phyloP scores from a whole-genome alignment of 257 asterid species.

The Marsdenia floribunda region DNA sequence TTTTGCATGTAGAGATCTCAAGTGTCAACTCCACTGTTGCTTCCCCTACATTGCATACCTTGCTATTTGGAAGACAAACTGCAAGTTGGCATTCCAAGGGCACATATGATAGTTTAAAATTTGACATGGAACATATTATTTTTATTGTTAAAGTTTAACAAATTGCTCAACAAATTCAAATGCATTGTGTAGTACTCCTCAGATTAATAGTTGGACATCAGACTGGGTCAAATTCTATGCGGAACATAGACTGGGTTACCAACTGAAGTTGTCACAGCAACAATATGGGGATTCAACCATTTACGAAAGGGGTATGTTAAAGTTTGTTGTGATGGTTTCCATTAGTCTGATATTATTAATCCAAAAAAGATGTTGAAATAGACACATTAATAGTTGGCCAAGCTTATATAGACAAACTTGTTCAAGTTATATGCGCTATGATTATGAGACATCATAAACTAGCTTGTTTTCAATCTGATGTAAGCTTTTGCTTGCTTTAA shows the following conservation, averaged over 20 bases:
- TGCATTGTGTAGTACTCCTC: slow-evolving; percentile 76
- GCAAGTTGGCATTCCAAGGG: not conserved
- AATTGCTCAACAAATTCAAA: slow-evolving; percentile 9
- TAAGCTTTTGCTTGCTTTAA: not conserved
- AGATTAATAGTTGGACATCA: slow-evolving; percentile 80
- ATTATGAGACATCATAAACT: not conserved
- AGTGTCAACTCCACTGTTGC: not conserved
- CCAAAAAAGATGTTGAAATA: not conserved
- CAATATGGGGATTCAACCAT: slow-evolving; percentile 81
- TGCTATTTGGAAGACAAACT: not conserved
- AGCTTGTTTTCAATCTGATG: not conserved
- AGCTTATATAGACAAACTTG: not conserved
- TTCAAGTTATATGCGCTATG: not conserved
- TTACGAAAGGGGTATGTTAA: slow-evolving; percentile 61
- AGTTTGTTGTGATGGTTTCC: not conserved
- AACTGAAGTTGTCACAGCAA: slow-evolving; percentile 61
- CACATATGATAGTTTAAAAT: not conserved
- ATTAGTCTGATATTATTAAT: not conserved
- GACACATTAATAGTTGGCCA: not conserved
- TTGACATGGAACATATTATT: not conserved
- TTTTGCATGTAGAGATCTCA: not conserved
- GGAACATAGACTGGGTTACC: slow-evolving; percentile 86
- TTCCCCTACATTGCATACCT: not conserved
- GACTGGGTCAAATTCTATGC: slow-evolving; percentile 89
- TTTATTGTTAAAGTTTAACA: not conserved